phyloP scores from a whole-genome alignment of 352 stramenopile species.

The Blastocystis sp. region DNA sequence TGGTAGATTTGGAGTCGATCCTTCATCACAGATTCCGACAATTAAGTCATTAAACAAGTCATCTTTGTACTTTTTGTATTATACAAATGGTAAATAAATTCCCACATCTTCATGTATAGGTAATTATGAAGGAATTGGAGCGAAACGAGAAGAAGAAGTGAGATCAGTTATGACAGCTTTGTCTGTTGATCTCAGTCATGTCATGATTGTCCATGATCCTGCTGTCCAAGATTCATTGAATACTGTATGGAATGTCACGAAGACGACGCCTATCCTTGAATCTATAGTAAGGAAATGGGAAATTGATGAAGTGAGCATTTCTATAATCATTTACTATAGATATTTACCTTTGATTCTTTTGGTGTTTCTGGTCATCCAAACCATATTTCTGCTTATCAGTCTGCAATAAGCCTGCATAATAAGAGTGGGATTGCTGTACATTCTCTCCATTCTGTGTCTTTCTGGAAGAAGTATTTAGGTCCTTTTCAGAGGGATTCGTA shows the following conservation, averaged over 20 bases:
- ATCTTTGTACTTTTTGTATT: slow-evolving; percentile 71
- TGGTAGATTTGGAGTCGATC: slow-evolving; percentile 74
- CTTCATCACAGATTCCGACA: slow-evolving; percentile 33
- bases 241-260: slow-evolving; percentile 69
- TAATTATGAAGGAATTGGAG: slow-evolving; percentile 75
- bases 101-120: slow-evolving; percentile 65
- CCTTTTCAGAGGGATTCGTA: slow-evolving; percentile 71
- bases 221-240: slow-evolving; percentile 78
- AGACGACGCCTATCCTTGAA: slow-evolving; percentile 71
- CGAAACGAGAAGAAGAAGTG: slow-evolving; percentile 72
- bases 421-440: slow-evolving; percentile 43
- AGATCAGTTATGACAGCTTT: slow-evolving; percentile 69
- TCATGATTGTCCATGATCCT: slow-evolving; percentile 73
- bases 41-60: slow-evolving; percentile 41
- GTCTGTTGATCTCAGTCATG: slow-evolving; percentile 66
- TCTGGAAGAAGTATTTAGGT: slow-evolving; percentile 75
- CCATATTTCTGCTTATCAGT: slow-evolving; percentile 73
- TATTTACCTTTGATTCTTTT: slow-evolving; percentile 81
- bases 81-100: slow-evolving; percentile 68
- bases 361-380: slow-evolving; percentile 78
- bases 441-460: not conserved
- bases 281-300: not conserved
- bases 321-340: slow-evolving; percentile 65
- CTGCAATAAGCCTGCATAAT: slow-evolving; percentile 69
- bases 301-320: not conserved